Evolutionary conservation across 2,329 filamentous ascomycete species (phyloP).

Genomic region (Herpotrichia juniperi): DNA sequence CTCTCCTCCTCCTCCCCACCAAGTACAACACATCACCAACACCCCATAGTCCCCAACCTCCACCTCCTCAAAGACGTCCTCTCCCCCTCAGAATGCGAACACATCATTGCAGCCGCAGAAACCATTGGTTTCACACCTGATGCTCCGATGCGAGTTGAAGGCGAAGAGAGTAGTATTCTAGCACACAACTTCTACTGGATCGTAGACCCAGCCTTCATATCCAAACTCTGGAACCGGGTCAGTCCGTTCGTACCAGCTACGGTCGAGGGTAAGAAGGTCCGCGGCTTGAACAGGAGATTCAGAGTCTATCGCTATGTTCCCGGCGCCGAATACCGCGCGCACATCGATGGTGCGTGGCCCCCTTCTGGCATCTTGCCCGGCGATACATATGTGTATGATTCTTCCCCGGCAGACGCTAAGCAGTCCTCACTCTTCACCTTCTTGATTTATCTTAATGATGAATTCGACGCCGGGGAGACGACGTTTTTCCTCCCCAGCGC

Average conservation of each 20-base stretch:
- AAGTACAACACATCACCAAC: conserved; percentile 61
- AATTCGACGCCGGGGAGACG: conserved; percentile 74
- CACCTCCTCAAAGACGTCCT: conserved; percentile 66
- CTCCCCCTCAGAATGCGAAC: conserved; percentile 65
- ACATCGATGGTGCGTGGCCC: conserved; percentile 76
- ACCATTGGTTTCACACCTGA: conserved; percentile 70
- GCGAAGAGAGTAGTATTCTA: conserved; percentile 66
- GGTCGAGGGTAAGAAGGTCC: conserved; percentile 62
- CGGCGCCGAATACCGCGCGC: conserved; percentile 72
- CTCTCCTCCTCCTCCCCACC: conserved; percentile 51
- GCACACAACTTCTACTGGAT: conserved; percentile 80
- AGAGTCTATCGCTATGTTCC: conserved; percentile 75
- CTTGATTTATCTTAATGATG: conserved; percentile 72
- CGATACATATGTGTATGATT: conserved; percentile 69
- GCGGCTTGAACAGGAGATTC: conserved; percentile 73
- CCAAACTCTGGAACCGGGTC: conserved; percentile 68
- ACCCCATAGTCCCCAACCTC: conserved; percentile 68
- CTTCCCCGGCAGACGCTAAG: conserved; percentile 63
- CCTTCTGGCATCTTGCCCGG: conserved; percentile 67
- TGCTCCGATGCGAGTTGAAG: conserved; percentile 69
- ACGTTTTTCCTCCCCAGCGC: conserved; percentile 72
- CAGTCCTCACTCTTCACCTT: conserved; percentile 75
- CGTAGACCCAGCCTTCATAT: conserved; percentile 66
- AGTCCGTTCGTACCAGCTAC: conserved; percentile 61
- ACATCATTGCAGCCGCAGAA: conserved; percentile 71